Conservation (phyloP, 2,329 filamentous ascomycete species). For the Aspergillus sp. region DNA sequence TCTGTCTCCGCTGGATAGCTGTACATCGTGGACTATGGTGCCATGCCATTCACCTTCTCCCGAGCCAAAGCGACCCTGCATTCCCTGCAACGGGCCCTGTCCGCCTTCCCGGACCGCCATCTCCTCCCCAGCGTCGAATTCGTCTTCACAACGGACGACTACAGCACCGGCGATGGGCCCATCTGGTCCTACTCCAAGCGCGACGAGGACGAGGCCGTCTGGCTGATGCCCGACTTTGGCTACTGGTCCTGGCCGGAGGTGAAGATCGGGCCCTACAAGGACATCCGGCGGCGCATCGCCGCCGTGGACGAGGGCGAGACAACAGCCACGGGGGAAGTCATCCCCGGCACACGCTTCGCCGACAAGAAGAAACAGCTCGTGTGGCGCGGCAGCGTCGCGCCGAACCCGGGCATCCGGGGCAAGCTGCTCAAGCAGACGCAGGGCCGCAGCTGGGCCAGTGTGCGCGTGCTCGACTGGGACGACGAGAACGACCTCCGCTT, state of each 20-base stretch:
- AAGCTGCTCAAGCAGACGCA: conserved; percentile 37
- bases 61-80: conserved; percentile 45
- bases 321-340: conserved; percentile 15
- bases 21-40: conserved; percentile 35
- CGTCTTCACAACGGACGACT: conserved; percentile 48
- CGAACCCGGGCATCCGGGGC: conserved; percentile 36
- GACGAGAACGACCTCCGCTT: conserved; percentile 36
- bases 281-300: conserved; percentile 38
- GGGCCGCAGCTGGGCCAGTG: conserved; percentile 47
- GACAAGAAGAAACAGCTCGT: conserved; percentile 47
- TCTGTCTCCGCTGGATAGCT: conserved; percentile 21
- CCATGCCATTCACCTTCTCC: conserved; percentile 32
- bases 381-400: conserved; percentile 47
- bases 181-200: conserved; percentile 46
- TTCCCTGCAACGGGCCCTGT: conserved; percentile 48
- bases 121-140: conserved; percentile 51
- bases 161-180: conserved; percentile 28
- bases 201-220: conserved; percentile 39
- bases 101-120: conserved; percentile 35
- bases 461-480: conserved; percentile 42
- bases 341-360: conserved; percentile 22
- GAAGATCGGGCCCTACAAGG: conserved; percentile 43
- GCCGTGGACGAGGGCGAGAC: conserved; percentile 33
- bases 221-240: conserved; percentile 55
- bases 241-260: conserved; percentile 54